Conservation (phyloP, 495 filamentous ascomycete species). For the Aspergillus incahuasiensis region DNA sequence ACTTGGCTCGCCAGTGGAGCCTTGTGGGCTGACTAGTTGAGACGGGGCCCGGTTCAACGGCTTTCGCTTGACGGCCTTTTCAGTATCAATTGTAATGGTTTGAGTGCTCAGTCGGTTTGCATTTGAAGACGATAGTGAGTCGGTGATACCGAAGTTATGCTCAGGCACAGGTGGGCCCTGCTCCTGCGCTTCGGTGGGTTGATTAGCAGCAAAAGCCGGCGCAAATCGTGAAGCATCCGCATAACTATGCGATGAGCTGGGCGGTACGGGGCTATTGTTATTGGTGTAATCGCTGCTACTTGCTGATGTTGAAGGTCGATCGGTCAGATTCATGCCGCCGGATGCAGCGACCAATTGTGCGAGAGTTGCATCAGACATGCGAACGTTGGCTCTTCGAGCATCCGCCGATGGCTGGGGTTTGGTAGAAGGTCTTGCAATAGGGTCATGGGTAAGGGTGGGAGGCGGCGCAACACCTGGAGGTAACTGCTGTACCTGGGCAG, state of each 20-base stretch:
- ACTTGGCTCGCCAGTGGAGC: slow-evolving; percentile 41
- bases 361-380: slow-evolving; percentile 76
- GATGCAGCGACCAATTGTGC: slow-evolving; percentile 64
- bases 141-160: slow-evolving; percentile 19
- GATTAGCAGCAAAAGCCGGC: not conserved
- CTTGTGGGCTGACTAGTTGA: slow-evolving; percentile 8
- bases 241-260: not conserved
- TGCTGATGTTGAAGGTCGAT: slow-evolving; percentile 32
- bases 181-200: slow-evolving; percentile 9
- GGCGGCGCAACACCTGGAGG: slow-evolving; percentile 63
- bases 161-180: slow-evolving; percentile 18
- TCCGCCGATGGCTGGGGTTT: slow-evolving; percentile 70
- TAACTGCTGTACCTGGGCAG: slow-evolving; percentile 39
- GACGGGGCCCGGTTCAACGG: slow-evolving; percentile 49
- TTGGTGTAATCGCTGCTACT: slow-evolving; percentile 16
- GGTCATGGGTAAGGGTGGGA: slow-evolving; percentile 69
- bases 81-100: slow-evolving; percentile 34
- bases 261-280: not conserved
- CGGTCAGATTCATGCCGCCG: slow-evolving; percentile 40
- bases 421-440: slow-evolving; percentile 60
- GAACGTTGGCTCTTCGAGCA: slow-evolving; percentile 68
- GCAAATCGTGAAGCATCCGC: not conserved
- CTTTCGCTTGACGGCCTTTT: slow-evolving; percentile 54
- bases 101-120: slow-evolving; percentile 33
- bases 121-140: slow-evolving; percentile 20